Conservation (phyloP, 768 basidiomycete genomes). For the Suillus alpinus region DNA sequence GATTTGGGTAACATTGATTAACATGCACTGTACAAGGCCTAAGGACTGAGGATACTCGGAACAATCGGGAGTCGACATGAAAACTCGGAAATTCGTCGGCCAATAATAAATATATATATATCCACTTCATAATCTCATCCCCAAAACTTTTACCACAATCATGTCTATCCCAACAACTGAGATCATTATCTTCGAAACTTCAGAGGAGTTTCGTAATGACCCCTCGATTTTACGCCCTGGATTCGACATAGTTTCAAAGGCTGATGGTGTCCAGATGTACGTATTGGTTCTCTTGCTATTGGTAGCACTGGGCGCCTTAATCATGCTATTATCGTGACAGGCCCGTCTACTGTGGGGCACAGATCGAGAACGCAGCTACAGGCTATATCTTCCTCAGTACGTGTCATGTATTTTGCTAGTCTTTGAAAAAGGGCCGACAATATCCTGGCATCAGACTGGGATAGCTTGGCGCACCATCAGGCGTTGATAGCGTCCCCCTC, state of each 20-base stretch:
- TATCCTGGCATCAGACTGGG: slow-evolving; percentile 23
- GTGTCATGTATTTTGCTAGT: neutral
- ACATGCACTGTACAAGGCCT: too few species aligned
- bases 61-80: neutral
- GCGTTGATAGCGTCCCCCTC: slow-evolving; percentile 1
- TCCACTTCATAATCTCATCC: too few species aligned
- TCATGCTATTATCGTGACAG: slow-evolving; percentile 6
- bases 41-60: too few species aligned
- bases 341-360: slow-evolving; percentile 19
- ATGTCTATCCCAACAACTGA: slow-evolving; percentile 24
- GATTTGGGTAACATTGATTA: too few species aligned
- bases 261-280: slow-evolving; percentile 12
- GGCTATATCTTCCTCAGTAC: slow-evolving; percentile 19
- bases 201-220: slow-evolving; percentile 8
- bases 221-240: neutral
- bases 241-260: slow-evolving; percentile 8
- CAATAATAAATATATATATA: too few species aligned
- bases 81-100: too few species aligned
- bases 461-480: slow-evolving; percentile 20
- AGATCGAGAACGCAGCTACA: slow-evolving; percentile 15
- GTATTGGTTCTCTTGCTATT: slow-evolving; percentile 1
- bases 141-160: neutral
- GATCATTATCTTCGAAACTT: slow-evolving; percentile 18
- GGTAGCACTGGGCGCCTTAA: neutral
- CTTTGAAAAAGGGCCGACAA: too few species aligned